phyloP scores from a whole-genome alignment of 306 rosid species.

The Vigna angularis region DNA sequence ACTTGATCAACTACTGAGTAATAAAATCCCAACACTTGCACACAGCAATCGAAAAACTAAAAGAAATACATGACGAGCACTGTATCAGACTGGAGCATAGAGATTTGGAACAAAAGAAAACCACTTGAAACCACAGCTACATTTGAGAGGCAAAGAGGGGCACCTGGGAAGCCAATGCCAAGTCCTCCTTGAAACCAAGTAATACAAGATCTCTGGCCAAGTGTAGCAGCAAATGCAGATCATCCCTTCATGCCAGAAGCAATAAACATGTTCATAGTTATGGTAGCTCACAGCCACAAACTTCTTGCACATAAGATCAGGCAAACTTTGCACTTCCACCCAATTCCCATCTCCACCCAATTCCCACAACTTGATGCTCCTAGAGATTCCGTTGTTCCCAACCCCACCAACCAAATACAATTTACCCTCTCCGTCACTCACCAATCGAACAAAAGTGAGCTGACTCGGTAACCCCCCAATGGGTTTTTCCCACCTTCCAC shows the following conservation, averaged over 20 bases:
- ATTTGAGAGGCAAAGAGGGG: slow-evolving; percentile 75
- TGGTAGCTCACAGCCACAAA: slow-evolving; percentile 87
- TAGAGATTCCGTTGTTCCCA: slow-evolving; percentile 83
- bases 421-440: slow-evolving; percentile 55
- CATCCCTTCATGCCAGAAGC: slow-evolving; percentile 92
- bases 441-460: slow-evolving; percentile 70
- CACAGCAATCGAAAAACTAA: slow-evolving; percentile 15
- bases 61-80: background rate
- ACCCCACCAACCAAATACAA: slow-evolving; percentile 80
- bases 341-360: slow-evolving; percentile 55
- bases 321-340: slow-evolving; percentile 71
- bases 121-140: slow-evolving; percentile 93
- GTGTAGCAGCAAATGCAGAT: slow-evolving; percentile 88
- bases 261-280: slow-evolving; percentile 87
- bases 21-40: background rate
- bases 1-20: background rate
- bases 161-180: slow-evolving; percentile 97
- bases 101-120: slow-evolving; percentile 80
- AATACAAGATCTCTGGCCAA: slow-evolving; percentile 95
- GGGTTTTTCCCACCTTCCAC: slow-evolving; percentile 63
- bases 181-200: slow-evolving; percentile 66
- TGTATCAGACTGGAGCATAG: slow-evolving; percentile 52
- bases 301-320: slow-evolving; percentile 78
- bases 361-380: slow-evolving; percentile 79
- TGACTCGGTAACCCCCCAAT: slow-evolving; percentile 53